Evolutionary conservation across 768 basidiomycete genomes (phyloP).

Genomic region (Boletus eberwhitei): DNA sequence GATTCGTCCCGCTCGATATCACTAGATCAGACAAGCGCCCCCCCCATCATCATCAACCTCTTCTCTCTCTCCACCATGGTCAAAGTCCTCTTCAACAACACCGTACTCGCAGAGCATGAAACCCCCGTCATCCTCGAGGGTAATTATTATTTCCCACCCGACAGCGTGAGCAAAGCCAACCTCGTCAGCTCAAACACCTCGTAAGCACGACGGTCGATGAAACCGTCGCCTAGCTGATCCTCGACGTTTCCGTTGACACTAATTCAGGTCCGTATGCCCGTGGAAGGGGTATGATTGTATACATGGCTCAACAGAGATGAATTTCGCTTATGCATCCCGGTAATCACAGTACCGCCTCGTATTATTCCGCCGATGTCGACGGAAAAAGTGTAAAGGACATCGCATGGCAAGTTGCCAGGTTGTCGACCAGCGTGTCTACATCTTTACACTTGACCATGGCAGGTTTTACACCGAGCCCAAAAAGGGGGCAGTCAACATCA

Average conservation of each 20-base stretch:
- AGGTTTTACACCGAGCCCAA: slow-evolving; percentile 68
- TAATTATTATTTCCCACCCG: slow-evolving; percentile 73
- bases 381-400: slow-evolving; percentile 52
- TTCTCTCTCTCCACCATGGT: slow-evolving; percentile 26
- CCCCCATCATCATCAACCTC: background rate
- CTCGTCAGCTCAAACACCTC: slow-evolving; percentile 52
- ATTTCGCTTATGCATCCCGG: background rate
- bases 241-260: background rate
- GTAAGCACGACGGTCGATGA: slow-evolving; percentile 32
- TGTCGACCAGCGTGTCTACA: background rate
- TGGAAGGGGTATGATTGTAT: slow-evolving; percentile 66
- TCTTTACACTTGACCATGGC: background rate
- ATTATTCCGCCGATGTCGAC: slow-evolving; percentile 56
- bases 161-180: slow-evolving; percentile 42
- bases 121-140: slow-evolving; percentile 58
- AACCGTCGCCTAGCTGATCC: slow-evolving; percentile 3
- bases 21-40: background rate
- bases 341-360: slow-evolving; percentile 52
- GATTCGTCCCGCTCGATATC: slow-evolving; percentile 2
- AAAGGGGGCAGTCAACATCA: slow-evolving; percentile 56
- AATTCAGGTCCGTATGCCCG: slow-evolving; percentile 48
- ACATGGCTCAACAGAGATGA: background rate
- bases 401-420: slow-evolving; percentile 51
- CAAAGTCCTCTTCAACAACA: slow-evolving; percentile 51
- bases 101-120: slow-evolving; percentile 55